Percentiles rank a stretch among this genome's conserved stretches.
phyloP scores from a whole-genome alignment of 306 rosid species.

The Cucurbita ficifolia region DNA sequence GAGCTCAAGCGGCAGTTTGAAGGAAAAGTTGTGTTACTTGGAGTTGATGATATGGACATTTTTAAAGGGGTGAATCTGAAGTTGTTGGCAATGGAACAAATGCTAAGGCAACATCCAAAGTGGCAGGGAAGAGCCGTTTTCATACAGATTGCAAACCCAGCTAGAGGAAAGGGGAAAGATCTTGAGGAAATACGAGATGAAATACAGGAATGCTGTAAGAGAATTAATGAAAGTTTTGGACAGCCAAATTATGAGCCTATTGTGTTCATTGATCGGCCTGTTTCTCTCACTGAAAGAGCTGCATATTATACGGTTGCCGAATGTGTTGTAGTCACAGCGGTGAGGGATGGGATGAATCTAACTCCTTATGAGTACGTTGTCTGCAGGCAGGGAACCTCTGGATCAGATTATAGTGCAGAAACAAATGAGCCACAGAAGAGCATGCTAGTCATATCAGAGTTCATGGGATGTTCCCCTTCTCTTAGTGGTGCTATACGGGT shows the following conservation, averaged over 20 bases:
- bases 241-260: slow-evolving; percentile 33
- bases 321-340: slow-evolving; percentile 48
- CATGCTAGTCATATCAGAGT: slow-evolving; percentile 52
- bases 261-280: slow-evolving; percentile 33
- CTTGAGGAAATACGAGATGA: slow-evolving; percentile 44
- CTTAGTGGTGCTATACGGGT: slow-evolving; percentile 56
- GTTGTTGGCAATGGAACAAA: slow-evolving; percentile 50
- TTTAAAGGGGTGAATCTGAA: slow-evolving; percentile 48
- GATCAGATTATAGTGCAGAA: slow-evolving; percentile 17
- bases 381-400: slow-evolving; percentile 42
- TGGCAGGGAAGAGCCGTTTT: slow-evolving; percentile 44
- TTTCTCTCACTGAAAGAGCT: slow-evolving; percentile 37
- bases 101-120: slow-evolving; percentile 40
- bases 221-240: slow-evolving; percentile 32
- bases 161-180: slow-evolving; percentile 49
- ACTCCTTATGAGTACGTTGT: slow-evolving; percentile 53
- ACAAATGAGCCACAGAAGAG: slow-evolving; percentile 28
- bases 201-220: slow-evolving; percentile 23
- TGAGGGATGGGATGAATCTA: slow-evolving; percentile 62
- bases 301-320: slow-evolving; percentile 39
- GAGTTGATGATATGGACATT: slow-evolving; percentile 51
- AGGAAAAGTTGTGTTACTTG: slow-evolving; percentile 39
- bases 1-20: slow-evolving; percentile 37
- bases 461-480: slow-evolving; percentile 58
- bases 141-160: slow-evolving; percentile 47